Conservation (phyloP, 2,329 filamentous ascomycete species). For the Phialophora expanda region DNA sequence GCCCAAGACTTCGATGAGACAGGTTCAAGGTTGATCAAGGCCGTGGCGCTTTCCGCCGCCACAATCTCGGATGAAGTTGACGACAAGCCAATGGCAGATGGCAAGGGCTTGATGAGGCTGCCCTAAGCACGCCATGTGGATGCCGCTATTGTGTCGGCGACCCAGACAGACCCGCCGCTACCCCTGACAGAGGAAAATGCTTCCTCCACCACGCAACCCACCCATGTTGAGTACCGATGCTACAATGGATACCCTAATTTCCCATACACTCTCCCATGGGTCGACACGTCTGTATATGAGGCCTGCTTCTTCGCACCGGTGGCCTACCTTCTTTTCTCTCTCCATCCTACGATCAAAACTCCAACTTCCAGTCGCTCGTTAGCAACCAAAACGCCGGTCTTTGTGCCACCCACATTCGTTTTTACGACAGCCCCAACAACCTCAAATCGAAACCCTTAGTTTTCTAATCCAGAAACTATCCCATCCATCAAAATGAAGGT, state of each 20-base stretch:
- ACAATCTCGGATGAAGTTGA: conserved; percentile 18
- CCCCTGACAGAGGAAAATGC: conserved; percentile 28
- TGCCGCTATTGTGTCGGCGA: conserved; percentile 6
- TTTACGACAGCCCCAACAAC: conserved; percentile 26
- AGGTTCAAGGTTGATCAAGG: conserved; percentile 9
- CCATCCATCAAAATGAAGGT: conserved; percentile 38
- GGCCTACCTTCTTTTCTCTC: conserved; percentile 20
- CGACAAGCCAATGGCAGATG: conserved; percentile 18
- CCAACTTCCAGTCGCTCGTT: conserved; percentile 38
- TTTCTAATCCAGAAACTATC: conserved; percentile 36
- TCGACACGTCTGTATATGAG: conserved; percentile 22
- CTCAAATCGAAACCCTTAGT: conserved; percentile 14
- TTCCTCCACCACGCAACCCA: conserved; percentile 17
- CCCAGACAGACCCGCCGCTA: conserved; percentile 21
- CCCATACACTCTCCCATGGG: conserved; percentile 16
- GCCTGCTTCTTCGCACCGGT: conserved; percentile 7
- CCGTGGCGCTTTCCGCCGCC: conserved; percentile 21
- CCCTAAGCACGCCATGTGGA: conserved; percentile 13
- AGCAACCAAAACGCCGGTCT: conserved; percentile 33
- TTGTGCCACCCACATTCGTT: conserved; percentile 38
- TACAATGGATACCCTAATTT: conserved; percentile 32
- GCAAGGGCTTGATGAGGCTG: conserved; percentile 24
- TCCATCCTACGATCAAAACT: conserved; percentile 34
- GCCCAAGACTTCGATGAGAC: conserved; percentile 8
- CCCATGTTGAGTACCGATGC: conserved; percentile 18